Base-by-base conservation (phyloP, 1,284 basidiomycete genomes). In the Wolfiporia cocos region DNA sequence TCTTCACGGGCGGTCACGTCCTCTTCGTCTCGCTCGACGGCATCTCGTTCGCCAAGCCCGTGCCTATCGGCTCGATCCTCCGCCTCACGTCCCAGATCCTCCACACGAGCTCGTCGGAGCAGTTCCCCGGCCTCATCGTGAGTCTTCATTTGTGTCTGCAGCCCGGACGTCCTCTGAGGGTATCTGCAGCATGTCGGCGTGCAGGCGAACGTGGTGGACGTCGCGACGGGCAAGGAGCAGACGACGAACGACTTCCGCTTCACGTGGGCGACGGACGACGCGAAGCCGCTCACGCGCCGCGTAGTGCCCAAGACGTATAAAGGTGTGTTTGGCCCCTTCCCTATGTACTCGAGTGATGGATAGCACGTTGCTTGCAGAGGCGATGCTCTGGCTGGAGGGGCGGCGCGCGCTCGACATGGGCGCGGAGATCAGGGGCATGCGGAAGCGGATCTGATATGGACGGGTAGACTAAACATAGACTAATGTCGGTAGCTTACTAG, bases 351-450 rank as follows among this genome's bases (percentile, higher is more conserved):
- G 34, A 22, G 10, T 11, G 18, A 24, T 23, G 28, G 5, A 36
- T 29, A 15, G 23, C 26, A 29, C 14, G 39, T 10, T 18, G 31
- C 23, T 19, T 53, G 33, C 62, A 79, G 88, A 90, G 60, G 78
- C 84, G 3, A 91, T 92, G 86, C 63, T 79, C 31, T 91, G 85
- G 78, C 65, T 91, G 21, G 87, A 91, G 60, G 87, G 83, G 1
- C 76, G 75, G 45, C 70, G 88, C 7, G 79, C 81, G 3, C 64
- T 85, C 1, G 76, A 80, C 53, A 66, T 81, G 44, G 78, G 79
- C 10, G 70, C 69, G 17, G 71, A 78, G 49, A 82, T 86, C 42
- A 58, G 70, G 32, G 65, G 64, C 19, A 48, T 67, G 34, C 55
- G 61, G 43, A 55, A 49, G 47, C 36, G 26, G 7, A 14, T 28